Conservation (phyloP, 345 rosid genomes). For the Leavenworthia alabamica region DNA sequence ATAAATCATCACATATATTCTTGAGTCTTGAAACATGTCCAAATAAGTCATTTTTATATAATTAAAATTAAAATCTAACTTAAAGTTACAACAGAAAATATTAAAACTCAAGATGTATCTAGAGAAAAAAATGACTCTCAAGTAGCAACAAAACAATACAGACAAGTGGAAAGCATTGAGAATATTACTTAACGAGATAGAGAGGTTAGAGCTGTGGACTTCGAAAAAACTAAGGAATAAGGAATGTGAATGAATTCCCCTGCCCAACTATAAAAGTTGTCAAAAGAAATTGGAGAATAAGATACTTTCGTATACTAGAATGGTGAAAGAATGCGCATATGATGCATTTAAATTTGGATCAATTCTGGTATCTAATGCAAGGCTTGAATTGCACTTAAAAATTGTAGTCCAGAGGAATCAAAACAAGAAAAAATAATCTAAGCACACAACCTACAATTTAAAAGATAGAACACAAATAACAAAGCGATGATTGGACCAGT, state of each 20-base stretch:
- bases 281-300: conserved; percentile 51
- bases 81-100: conserved; percentile 23
- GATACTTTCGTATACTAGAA: conserved; percentile 58
- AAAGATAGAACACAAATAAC: conserved; percentile 34
- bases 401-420: conserved; percentile 44
- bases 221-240: conserved; percentile 46
- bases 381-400: conserved; percentile 36
- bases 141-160: conserved; percentile 39
- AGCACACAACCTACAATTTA: conserved; percentile 42
- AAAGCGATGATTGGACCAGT: conserved; percentile 40
- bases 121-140: conserved; percentile 29
- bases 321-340: conserved; percentile 40
- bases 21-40: conserved; percentile 27
- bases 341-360: conserved; percentile 42
- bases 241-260: conserved; percentile 52
- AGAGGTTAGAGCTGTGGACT: conserved; percentile 22
- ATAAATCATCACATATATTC: conserved; percentile 35
- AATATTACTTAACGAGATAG: conserved; percentile 56
- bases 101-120: conserved; percentile 17
- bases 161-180: conserved; percentile 33
- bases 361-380: conserved; percentile 66
- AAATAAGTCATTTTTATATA: conserved; percentile 22
- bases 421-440: conserved; percentile 32
- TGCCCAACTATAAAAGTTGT: conserved; percentile 46
- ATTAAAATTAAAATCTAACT: conserved; percentile 17